Conservation (phyloP, 1,139 yeast species). For the Hemisphaericaspora lyxosophila region DNA sequence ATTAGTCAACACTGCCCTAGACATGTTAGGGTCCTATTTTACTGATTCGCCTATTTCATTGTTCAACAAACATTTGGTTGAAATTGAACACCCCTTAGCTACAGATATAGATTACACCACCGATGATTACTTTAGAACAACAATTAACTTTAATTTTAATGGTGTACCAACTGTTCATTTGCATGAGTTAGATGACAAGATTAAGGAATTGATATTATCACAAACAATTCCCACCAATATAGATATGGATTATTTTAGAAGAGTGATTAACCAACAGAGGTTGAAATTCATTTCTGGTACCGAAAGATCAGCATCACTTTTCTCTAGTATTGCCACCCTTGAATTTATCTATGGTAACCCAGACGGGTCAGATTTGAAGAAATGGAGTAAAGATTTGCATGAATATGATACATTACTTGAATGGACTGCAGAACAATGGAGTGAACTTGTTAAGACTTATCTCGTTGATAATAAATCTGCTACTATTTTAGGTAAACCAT, state of each 20-base stretch:
- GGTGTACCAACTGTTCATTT: slow-evolving; percentile 78
- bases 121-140: slow-evolving; percentile 65
- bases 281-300: slow-evolving; percentile 62
- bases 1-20: slow-evolving; percentile 63
- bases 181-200: slow-evolving; percentile 49
- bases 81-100: slow-evolving; percentile 79
- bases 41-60: slow-evolving; percentile 74
- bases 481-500: slow-evolving; percentile 74
- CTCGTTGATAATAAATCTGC: slow-evolving; percentile 70
- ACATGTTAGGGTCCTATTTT: slow-evolving; percentile 71
- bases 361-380: slow-evolving; percentile 57
- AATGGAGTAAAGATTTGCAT: slow-evolving; percentile 52
- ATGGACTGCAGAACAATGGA: slow-evolving; percentile 77
- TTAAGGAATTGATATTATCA: slow-evolving; percentile 50
- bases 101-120: slow-evolving; percentile 68
- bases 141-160: slow-evolving; percentile 55
- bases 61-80: slow-evolving; percentile 68
- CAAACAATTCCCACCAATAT: slow-evolving; percentile 52
- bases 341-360: slow-evolving; percentile 78
- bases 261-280: slow-evolving; percentile 63
- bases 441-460: slow-evolving; percentile 48
- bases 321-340: slow-evolving; percentile 67
- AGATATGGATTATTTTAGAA: slow-evolving; percentile 65
- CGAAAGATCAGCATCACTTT: slow-evolving; percentile 63
- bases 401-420: slow-evolving; percentile 58